Evolutionary conservation across 2,329 filamentous ascomycete genomes (phyloP), one percentile per base, ranked within the genome.

Genomic region (Trichocomaceae sp.): DNA sequence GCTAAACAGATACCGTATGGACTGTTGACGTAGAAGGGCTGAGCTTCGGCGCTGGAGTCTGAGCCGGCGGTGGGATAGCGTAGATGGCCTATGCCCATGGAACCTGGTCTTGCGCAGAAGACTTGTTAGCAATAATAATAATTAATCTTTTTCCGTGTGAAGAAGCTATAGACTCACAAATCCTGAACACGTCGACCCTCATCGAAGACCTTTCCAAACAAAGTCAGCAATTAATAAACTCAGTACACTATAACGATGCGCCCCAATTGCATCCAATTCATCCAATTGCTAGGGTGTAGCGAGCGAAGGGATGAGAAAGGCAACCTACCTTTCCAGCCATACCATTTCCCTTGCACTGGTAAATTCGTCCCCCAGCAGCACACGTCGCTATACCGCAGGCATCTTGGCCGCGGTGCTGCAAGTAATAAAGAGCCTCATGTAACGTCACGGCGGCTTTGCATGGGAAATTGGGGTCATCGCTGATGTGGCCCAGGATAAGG

Each of bases 11-110:
- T 86, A 47, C 90, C 90, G 67, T 90, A 93, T 1, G 88, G 89
- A 56, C 81, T 82, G 75, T 95, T 95, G 64, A 93, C 89, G 68
- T 93, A 96, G 72, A 96, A 95, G 0, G 91, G 91, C 72, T 96
- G 90, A 10, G 89, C 88, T 72, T 96, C 90, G 7, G 89, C 85
- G 65, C 89, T 92, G 56, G 83, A 83, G 61, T 86, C 88, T 69
- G 85, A 93, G 55, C 91, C 91, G 12, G 88, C 87, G 7, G 91
- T 96, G 10, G 91, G 91, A 72, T 96, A 96, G 69, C 91, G 80
- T 62, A 96, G 73, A 71, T 96, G 91, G 42, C 83, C 87, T 57
- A 96, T 79, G 58, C 89, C 90, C 87, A 93, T 91, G 72, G 83
- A 92, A 33, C 90, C 90, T 12, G 89, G 87, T 26, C 54, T 55